A percentile compares a stretch with the other conserved stretches of the same genome.
These are phyloP conservation scores for Elongisporangium senticosum DNA, from an alignment of 352 stramenopile genomes.

Conservation along the genomic window DNA sequence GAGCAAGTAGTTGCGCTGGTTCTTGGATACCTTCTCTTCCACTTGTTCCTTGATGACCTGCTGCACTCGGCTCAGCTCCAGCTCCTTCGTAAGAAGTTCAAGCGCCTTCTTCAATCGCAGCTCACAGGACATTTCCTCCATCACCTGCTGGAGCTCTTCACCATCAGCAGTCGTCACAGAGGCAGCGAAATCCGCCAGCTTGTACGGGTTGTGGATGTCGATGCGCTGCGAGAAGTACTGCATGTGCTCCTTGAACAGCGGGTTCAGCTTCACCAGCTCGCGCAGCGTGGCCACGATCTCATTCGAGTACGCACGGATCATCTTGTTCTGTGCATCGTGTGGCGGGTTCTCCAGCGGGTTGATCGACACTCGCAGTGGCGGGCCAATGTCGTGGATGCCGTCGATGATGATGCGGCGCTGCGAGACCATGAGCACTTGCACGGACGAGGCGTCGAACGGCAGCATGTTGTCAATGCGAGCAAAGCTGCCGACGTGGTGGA, in stretches of 20 bases:
- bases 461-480: conserved; percentile 93
- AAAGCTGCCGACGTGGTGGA: conserved; percentile 95
- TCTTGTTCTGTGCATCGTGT: conserved; percentile 75
- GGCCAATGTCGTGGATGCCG: conserved; percentile 54
- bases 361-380: conserved; percentile 62
- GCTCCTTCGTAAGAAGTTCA: conserved; percentile 96
- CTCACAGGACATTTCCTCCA: conserved; percentile 96
- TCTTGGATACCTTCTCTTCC: conserved; percentile 91
- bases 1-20: conserved; percentile 97
- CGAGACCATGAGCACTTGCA: conserved; percentile 86
- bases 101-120: conserved; percentile 93
- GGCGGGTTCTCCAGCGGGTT: conserved; percentile 64
- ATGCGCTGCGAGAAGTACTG: conserved; percentile 95
- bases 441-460: conserved; percentile 63
- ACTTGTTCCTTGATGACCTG: conserved; percentile 95
- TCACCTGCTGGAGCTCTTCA: conserved; percentile 89
- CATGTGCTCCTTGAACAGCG: conserved; percentile 97
- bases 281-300: conserved; percentile 96
- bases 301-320: conserved; percentile 96
- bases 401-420: conserved; percentile 85
- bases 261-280: conserved; percentile 96
- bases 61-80: conserved; percentile 95
- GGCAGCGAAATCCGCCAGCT: conserved; percentile 97
- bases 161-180: conserved; percentile 92
- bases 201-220: conserved; percentile 96